Conservation (phyloP, 768 basidiomycete species). For the Fistulinella prunicolor region DNA sequence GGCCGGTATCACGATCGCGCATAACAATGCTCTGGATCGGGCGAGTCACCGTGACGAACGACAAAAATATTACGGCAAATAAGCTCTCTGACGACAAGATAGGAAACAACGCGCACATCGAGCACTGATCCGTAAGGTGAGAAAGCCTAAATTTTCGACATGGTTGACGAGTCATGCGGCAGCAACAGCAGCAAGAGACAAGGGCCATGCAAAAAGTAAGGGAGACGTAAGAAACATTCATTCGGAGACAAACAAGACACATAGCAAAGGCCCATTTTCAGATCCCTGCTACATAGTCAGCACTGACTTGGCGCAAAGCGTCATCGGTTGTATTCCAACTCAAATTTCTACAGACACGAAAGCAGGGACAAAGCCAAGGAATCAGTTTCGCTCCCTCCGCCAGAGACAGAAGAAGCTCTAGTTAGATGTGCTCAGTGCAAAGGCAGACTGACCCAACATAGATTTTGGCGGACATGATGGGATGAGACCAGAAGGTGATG, state of each 20-base stretch:
- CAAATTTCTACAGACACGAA: constrained; percentile 72
- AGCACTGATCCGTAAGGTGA: constrained; percentile 72
- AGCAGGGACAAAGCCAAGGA: constrained; percentile 39
- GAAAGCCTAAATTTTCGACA: constrained; percentile 66
- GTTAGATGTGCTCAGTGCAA: constrained; percentile 44
- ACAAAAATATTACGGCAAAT: constrained; percentile 10
- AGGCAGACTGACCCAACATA: constrained; percentile 91
- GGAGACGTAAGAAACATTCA: constrained; percentile 28
- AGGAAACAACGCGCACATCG: constrained; percentile 75
- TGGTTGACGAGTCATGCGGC: constrained; percentile 15
- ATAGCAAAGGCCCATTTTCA: constrained; percentile 31
- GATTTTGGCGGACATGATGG: constrained; percentile 68
- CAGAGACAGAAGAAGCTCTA: constrained; percentile 45
- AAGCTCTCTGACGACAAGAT: constrained; percentile 21
- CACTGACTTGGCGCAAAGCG: constrained; percentile 80
- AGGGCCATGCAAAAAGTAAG: constrained; percentile 31
- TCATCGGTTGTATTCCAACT: constrained; percentile 98
- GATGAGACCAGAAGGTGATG: constrained; percentile 22
- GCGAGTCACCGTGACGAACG: constrained; percentile 24
- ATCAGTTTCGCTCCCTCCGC: constrained; percentile 55
- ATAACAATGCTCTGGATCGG: constrained; percentile 84
- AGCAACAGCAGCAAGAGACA: constrained; percentile 15
- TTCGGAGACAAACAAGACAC: constrained; percentile 42
- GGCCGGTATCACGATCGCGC: constrained; percentile 97
- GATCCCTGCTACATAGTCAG: constrained; percentile 38